These are phyloP conservation scores for Pythium coloratum DNA, from an alignment of 352 stramenopile species.

Conservation along the genomic window DNA sequence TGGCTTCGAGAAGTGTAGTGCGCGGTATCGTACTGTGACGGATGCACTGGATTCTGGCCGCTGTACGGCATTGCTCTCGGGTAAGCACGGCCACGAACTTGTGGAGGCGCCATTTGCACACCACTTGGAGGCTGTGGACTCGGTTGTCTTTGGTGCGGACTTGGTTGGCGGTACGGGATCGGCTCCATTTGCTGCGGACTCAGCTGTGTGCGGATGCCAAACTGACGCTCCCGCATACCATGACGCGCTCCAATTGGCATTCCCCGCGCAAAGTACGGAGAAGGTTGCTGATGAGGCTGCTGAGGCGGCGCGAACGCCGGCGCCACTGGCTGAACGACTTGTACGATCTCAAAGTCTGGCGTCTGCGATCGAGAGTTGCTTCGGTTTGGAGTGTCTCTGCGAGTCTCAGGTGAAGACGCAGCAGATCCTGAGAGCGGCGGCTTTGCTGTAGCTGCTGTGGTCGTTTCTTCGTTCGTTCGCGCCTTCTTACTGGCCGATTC, in stretches of 20 bases:
- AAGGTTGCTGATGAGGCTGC: background rate
- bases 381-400: background rate
- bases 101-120: background rate
- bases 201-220: background rate
- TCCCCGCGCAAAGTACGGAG: background rate
- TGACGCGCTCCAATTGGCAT: no score
- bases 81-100: background rate
- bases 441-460: background rate
- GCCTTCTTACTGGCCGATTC: background rate
- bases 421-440: background rate
- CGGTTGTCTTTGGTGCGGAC: background rate
- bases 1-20: background rate
- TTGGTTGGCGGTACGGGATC: background rate
- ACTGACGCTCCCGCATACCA: background rate
- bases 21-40: background rate
- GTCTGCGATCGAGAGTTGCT: background rate
- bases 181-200: background rate
- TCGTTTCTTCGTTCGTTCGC: background rate
- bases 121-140: background rate
- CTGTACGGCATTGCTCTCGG: background rate
- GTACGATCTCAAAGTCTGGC: slow-evolving; percentile 5
- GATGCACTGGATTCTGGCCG: background rate
- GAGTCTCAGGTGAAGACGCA: background rate
- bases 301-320: background rate
- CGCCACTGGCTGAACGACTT: background rate